A percentile compares a stretch with the other conserved stretches of the same genome.
Conservation (phyloP, 1,284 basidiomycete genomes). For the Cutaneotrichosporon dermatis region DNA sequence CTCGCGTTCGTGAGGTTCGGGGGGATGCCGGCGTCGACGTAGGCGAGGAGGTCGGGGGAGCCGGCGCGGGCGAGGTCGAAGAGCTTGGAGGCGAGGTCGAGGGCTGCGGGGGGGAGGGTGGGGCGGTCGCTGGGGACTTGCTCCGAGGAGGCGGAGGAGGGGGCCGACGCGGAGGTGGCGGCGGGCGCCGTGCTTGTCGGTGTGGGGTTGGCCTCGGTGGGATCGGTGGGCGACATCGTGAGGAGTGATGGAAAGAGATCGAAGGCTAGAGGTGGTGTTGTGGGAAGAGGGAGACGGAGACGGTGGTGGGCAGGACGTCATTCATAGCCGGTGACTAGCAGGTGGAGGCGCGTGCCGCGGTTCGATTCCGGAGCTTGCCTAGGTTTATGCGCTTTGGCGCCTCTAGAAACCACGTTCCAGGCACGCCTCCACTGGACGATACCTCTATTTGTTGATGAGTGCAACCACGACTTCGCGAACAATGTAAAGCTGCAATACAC, state of each 20-base stretch:
- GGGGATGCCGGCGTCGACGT: slow-evolving; percentile 69
- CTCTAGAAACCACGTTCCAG: no score
- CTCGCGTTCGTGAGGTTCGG: slow-evolving; percentile 70
- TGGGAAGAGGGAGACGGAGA: neutral
- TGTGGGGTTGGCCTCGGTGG: no score
- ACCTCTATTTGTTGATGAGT: no score
- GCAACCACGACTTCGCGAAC: no score
- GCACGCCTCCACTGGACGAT: no score
- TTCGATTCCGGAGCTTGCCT: no score
- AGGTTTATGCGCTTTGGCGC: no score
- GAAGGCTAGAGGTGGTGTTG: neutral
- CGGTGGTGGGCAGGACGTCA: no score
- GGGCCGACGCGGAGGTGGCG: neutral
- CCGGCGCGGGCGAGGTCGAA: slow-evolving; percentile 71
- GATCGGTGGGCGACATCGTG: neutral
- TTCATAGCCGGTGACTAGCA: no score
- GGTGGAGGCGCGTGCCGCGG: no score
- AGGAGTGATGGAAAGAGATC: neutral
- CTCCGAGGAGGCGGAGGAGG: slow-evolving; percentile 1
- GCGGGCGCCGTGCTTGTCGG: neutral
- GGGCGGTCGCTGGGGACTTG: neutral
- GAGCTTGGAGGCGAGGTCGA: slow-evolving; percentile 68
- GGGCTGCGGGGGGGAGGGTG: slow-evolving; percentile 50
- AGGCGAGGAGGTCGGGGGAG: slow-evolving; percentile 55
- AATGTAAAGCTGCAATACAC: no score